Percentiles rank a stretch among this genome's conserved stretches.
phyloP scores from a whole-genome alignment of 768 basidiomycete genomes.

The Lanmaoa rubissima region DNA sequence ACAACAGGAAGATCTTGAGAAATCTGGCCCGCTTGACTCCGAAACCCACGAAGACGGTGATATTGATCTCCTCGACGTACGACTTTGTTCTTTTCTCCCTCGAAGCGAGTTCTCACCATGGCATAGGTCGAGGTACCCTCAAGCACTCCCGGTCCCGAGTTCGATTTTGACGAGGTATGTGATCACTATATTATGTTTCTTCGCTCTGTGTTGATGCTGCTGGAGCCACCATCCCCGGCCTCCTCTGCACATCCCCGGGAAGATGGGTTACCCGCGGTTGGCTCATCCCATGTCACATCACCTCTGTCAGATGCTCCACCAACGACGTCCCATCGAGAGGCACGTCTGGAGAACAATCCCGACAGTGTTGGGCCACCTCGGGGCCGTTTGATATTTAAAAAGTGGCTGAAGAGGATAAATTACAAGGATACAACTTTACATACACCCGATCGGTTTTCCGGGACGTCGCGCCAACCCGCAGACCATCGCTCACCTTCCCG shows the following conservation, averaged over 20 bases:
- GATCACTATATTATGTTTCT: background rate
- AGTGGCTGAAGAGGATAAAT: background rate
- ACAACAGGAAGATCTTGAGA: no score
- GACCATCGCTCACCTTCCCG: background rate
- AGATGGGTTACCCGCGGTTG: background rate
- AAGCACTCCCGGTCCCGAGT: no score
- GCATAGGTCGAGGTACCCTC: no score
- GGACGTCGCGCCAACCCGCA: background rate
- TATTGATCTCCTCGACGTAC: no score
- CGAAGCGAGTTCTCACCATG: no score
- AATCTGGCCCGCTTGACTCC: no score
- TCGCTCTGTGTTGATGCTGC: background rate
- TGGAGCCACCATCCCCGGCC: background rate
- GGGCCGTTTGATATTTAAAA: background rate
- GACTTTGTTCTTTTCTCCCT: no score
- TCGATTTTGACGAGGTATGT: background rate
- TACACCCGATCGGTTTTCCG: no score
- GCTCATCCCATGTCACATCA: background rate
- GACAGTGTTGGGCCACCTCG: background rate
- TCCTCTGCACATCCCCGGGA: background rate
- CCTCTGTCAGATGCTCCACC: background rate
- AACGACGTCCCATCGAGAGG: background rate
- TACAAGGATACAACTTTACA: background rate
- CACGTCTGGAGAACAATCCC: accelerated
- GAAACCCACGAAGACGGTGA: no score